Evolutionary conservation across 768 basidiomycete genomes (phyloP).

Genomic region (Lactarius sanguifluus): DNA sequence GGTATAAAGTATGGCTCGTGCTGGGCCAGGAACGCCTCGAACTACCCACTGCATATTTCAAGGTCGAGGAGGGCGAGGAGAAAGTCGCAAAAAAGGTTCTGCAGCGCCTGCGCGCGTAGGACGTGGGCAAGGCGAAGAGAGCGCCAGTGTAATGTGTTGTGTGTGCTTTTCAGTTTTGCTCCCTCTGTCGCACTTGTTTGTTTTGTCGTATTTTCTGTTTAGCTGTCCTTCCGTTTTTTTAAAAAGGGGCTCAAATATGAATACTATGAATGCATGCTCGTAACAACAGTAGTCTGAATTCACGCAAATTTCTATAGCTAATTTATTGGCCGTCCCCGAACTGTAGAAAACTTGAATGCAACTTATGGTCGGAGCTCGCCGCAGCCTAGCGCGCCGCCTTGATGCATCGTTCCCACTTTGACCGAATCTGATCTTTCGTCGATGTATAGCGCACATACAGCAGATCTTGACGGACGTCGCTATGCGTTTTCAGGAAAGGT

Average conservation of each 20-base stretch:
- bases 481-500: background rate
- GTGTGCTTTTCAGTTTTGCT: no score
- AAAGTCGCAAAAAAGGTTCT: conserved; percentile 30
- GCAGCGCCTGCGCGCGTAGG: conserved; percentile 25
- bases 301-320: no score
- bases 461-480: background rate
- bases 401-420: background rate
- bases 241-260: no score
- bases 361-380: no score
- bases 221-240: no score
- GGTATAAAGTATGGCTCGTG: conserved; percentile 31
- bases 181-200: background rate
- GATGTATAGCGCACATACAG: background rate
- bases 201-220: no score
- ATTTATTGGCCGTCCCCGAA: no score
- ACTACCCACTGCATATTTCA: conserved; percentile 23
- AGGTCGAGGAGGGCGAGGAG: conserved; percentile 29
- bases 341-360: no score
- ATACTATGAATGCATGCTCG: background rate
- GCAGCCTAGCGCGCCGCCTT: background rate
- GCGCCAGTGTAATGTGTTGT: background rate
- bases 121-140: background rate
- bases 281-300: background rate
- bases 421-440: background rate
- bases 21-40: conserved; percentile 30